phyloP scores from a whole-genome alignment of 2,329 filamentous ascomycete species.

The Nothophoma quercina region DNA sequence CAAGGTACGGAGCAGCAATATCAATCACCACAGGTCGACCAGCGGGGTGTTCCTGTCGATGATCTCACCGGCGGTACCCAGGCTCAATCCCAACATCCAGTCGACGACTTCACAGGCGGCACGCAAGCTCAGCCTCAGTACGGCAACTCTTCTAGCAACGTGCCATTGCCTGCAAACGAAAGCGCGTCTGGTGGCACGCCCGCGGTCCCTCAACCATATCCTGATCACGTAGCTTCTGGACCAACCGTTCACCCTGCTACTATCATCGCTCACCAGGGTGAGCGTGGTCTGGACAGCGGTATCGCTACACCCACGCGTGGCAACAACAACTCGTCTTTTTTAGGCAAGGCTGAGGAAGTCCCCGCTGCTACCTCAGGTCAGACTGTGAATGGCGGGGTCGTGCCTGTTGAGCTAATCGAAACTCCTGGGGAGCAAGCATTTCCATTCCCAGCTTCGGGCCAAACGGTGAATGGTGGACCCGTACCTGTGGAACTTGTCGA shows the following conservation, averaged over 20 bases:
- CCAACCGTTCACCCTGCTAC: conserved; percentile 17
- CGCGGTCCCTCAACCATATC: not conserved
- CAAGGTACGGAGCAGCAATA: conserved; percentile 18
- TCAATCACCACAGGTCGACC: conserved; percentile 12
- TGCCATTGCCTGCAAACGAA: not conserved
- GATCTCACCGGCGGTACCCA: conserved; percentile 12
- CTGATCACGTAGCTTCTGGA: not conserved
- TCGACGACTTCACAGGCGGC: conserved; percentile 19
- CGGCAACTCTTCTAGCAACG: not conserved
- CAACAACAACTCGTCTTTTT: conserved; percentile 37
- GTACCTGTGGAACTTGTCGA: conserved; percentile 29
- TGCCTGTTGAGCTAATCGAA: conserved; percentile 28
- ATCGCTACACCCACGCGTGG: conserved; percentile 27
- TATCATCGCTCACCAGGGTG: conserved; percentile 23
- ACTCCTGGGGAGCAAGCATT: conserved; percentile 36
- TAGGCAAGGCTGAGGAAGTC: conserved; percentile 40
- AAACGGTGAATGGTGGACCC: conserved; percentile 40
- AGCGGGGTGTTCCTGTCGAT: conserved; percentile 11
- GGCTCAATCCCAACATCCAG: conserved; percentile 20
- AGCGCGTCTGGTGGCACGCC: not conserved
- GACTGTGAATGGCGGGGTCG: conserved; percentile 40
- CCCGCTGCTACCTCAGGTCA: conserved; percentile 33
- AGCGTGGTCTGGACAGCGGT: conserved; percentile 19
- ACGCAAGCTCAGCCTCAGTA: conserved; percentile 4
- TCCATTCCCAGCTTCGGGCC: conserved; percentile 25